phyloP scores from a whole-genome alignment of 306 rosid genomes.

The Quercus suber region DNA sequence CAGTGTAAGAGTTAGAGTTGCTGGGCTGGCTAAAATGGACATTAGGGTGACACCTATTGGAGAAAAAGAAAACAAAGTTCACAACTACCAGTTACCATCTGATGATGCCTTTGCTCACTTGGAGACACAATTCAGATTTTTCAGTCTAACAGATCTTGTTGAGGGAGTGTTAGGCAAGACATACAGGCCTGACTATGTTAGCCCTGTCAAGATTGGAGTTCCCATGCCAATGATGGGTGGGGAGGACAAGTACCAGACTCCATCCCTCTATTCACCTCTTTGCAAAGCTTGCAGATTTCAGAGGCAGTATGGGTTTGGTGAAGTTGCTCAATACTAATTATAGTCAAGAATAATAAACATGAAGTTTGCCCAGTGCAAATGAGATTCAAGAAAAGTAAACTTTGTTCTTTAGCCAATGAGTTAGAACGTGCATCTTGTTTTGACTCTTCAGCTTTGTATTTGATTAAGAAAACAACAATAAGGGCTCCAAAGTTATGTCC shows the following conservation, averaged over 20 bases:
- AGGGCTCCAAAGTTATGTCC: too few species aligned
- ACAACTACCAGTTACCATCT: slow-evolving; percentile 60
- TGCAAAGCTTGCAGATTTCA: slow-evolving; percentile 60
- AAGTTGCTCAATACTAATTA: slow-evolving; percentile 45
- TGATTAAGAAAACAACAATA: background rate
- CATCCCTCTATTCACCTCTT: slow-evolving; percentile 44
- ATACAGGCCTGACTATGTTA: slow-evolving; percentile 60
- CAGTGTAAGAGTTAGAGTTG: slow-evolving; percentile 50
- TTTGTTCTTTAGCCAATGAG: background rate
- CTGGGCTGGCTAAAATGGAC: slow-evolving; percentile 58
- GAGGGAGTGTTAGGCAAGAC: slow-evolving; percentile 80
- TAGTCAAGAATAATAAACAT: background rate
- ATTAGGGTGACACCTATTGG: slow-evolving; percentile 62
- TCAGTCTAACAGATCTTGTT: slow-evolving; percentile 41
- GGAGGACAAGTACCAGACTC: slow-evolving; percentile 57
- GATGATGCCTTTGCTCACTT: slow-evolving; percentile 70
- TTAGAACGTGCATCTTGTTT: slow-evolving; percentile 8
- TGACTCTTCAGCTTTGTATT: slow-evolving; percentile 11
- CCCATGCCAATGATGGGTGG: slow-evolving; percentile 83
- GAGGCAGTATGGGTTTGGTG: slow-evolving; percentile 38
- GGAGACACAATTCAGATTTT: slow-evolving; percentile 68
- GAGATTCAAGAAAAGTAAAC: background rate
- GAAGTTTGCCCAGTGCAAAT: slow-evolving; percentile 40
- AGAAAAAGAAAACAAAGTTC: slow-evolving; percentile 60
- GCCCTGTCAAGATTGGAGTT: slow-evolving; percentile 72